These are phyloP conservation scores for Quercus suber DNA, from an alignment of 306 rosid species.

Conservation along the genomic window DNA sequence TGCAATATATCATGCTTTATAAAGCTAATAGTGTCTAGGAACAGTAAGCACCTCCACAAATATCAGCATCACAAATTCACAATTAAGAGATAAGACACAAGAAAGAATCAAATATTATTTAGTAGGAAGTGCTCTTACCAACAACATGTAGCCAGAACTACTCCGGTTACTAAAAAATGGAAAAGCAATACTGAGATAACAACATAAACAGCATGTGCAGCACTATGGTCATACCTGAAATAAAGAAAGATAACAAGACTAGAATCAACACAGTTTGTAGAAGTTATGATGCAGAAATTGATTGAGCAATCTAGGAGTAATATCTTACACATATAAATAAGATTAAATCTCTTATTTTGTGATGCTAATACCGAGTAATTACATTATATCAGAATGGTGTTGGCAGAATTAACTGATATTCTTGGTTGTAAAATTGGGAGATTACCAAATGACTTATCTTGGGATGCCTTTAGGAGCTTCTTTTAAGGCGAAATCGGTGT, in stretches of 20 bases:
- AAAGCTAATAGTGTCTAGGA: neutral
- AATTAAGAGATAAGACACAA: neutral
- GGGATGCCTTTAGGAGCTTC: too few relatives aligned
- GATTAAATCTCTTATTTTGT: too few relatives aligned
- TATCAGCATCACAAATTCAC: conserved; percentile 1
- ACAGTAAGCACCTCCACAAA: neutral
- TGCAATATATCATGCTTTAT: neutral
- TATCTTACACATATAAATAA: neutral
- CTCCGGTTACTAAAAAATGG: conserved; percentile 79
- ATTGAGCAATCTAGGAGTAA: neutral
- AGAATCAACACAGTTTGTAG: conserved; percentile 10
- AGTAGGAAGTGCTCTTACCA: conserved; percentile 58
- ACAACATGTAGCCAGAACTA: conserved; percentile 80
- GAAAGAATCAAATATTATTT: conserved; percentile 6
- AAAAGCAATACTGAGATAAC: conserved; percentile 80
- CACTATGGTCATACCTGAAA: conserved; percentile 95
- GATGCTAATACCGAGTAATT: too few relatives aligned
- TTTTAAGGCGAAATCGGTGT: too few relatives aligned
- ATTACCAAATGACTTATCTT: too few relatives aligned
- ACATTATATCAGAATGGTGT: too few relatives aligned
- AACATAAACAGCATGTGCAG: conserved; percentile 80
- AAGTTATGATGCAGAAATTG: neutral
- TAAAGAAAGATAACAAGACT: conserved; percentile 8
- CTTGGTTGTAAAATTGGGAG: too few relatives aligned
- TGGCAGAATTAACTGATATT: too few relatives aligned